phyloP scores from a whole-genome alignment of 1,139 yeast genomes.

The Kodamaea fungicola region DNA sequence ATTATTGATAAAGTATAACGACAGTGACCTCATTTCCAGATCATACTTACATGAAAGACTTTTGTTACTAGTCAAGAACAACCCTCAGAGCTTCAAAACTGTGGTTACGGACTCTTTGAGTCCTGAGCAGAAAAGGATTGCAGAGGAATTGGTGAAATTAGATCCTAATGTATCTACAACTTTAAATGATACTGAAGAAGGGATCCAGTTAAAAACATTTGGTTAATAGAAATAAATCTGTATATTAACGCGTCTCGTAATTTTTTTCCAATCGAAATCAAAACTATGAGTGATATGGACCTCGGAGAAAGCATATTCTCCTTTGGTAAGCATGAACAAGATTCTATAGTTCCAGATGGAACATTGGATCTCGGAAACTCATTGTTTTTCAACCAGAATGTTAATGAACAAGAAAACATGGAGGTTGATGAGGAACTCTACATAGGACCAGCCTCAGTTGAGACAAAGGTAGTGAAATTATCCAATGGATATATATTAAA shows the following conservation, averaged over 20 bases:
- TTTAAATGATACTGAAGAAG: constrained; percentile 4
- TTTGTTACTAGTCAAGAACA: constrained; percentile 46
- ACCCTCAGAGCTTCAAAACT: constrained; percentile 52
- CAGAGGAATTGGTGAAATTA: constrained; percentile 40
- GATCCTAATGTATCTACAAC: constrained; percentile 1
- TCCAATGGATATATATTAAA: constrained; percentile 22
- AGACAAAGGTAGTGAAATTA: constrained; percentile 20
- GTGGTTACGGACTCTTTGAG: constrained; percentile 40
- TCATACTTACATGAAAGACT: constrained; percentile 50
- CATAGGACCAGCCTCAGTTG: constrained; percentile 7
- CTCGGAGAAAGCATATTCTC: constrained; percentile 6
- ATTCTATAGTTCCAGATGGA: constrained; percentile 1
- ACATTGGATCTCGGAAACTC: constrained; percentile 5
- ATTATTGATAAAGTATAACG: constrained; percentile 41
- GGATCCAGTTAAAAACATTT: constrained; percentile 37
- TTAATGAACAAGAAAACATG: neutral
- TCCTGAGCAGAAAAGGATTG: constrained; percentile 32
- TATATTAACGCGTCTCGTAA: too few species aligned
- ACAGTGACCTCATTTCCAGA: constrained; percentile 21
- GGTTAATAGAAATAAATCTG: constrained; percentile 8
- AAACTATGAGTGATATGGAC: constrained; percentile 3
- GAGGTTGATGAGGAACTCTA: constrained; percentile 2
- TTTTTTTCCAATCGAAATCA: too few species aligned
- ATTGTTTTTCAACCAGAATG: constrained; percentile 3
- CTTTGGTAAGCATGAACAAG: neutral